A percentile compares a stretch with the other conserved stretches of the same genome.
phyloP scores from a whole-genome alignment of 1,284 basidiomycete species.

The Irpex sp. region DNA sequence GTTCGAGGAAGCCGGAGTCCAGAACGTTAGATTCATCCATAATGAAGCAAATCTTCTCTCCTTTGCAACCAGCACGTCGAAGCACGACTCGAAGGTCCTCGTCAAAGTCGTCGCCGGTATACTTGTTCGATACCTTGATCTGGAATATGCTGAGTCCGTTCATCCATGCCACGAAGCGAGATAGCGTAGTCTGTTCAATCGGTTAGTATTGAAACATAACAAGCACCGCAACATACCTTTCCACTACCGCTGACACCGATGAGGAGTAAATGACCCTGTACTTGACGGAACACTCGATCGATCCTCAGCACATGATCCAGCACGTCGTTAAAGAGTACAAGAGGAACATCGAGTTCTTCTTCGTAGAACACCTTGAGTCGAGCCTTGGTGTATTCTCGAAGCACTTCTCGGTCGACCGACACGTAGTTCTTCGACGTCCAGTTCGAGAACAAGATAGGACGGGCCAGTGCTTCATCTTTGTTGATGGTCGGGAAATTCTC shows the following conservation, averaged over 20 bases:
- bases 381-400: conserved; percentile 96
- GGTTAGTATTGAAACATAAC: background rate
- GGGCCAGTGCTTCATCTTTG: conserved; percentile 73
- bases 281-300: conserved; percentile 98
- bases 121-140: conserved; percentile 98
- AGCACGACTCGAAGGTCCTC: conserved; percentile 95
- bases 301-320: conserved; percentile 96
- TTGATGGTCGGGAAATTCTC: conserved; percentile 93
- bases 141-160: conserved; percentile 98
- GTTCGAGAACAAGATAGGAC: conserved; percentile 97
- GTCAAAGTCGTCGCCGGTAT: conserved; percentile 97
- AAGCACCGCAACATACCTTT: conserved; percentile 58
- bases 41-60: conserved; percentile 99
- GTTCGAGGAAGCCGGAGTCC: conserved; percentile 96
- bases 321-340: conserved; percentile 98
- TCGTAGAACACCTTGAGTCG: conserved; percentile 95
- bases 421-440: conserved; percentile 99
- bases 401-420: conserved; percentile 88
- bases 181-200: conserved; percentile 80
- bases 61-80: conserved; percentile 93
- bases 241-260: conserved; percentile 98
- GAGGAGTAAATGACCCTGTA: conserved; percentile 93
- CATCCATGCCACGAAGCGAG: conserved; percentile 99
- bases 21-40: conserved; percentile 99
- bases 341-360: conserved; percentile 96